phyloP scores from a whole-genome alignment of 805 yeast genomes.

The Cyberlindnera japonica region DNA sequence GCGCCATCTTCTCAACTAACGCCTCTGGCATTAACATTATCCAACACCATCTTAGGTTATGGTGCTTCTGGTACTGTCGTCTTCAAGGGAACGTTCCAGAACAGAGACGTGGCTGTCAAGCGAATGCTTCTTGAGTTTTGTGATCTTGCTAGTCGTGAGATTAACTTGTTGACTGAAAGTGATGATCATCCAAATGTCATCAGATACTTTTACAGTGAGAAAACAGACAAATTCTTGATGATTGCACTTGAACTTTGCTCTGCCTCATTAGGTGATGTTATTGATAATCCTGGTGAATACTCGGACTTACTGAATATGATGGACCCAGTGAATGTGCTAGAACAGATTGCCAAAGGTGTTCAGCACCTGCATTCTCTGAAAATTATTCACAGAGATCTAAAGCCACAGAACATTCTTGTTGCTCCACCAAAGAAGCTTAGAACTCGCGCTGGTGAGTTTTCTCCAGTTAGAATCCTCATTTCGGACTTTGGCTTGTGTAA shows the following conservation, averaged over 20 bases:
- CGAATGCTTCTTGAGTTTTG: constrained; percentile 90
- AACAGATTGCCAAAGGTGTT: constrained; percentile 80
- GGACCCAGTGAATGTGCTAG: constrained; percentile 52
- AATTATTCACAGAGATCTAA: constrained; percentile 91
- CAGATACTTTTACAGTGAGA: constrained; percentile 89
- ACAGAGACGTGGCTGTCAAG: constrained; percentile 93
- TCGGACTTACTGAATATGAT: constrained; percentile 37
- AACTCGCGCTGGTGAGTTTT: constrained; percentile 26
- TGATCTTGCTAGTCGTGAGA: constrained; percentile 92
- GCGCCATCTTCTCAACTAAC: no score
- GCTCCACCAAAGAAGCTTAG: constrained; percentile 57
- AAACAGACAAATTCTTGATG: constrained; percentile 80
- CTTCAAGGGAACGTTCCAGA: constrained; percentile 83
- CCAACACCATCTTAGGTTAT: constrained; percentile 80
- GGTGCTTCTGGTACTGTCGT: constrained; percentile 98
- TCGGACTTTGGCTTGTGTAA: constrained; percentile 97
- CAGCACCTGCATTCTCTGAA: constrained; percentile 84
- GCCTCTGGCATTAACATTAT: constrained; percentile 58
- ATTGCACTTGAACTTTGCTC: constrained; percentile 91
- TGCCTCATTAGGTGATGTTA: constrained; percentile 82
- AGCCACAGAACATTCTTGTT: constrained; percentile 89
- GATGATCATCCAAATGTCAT: constrained; percentile 96
- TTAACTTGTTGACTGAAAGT: constrained; percentile 81
- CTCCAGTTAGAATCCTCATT: constrained; percentile 66
- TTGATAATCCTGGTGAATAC: constrained; percentile 48